Conservation (phyloP, 2,329 filamentous ascomycete species). For the Chaetomiaceae sp. region DNA sequence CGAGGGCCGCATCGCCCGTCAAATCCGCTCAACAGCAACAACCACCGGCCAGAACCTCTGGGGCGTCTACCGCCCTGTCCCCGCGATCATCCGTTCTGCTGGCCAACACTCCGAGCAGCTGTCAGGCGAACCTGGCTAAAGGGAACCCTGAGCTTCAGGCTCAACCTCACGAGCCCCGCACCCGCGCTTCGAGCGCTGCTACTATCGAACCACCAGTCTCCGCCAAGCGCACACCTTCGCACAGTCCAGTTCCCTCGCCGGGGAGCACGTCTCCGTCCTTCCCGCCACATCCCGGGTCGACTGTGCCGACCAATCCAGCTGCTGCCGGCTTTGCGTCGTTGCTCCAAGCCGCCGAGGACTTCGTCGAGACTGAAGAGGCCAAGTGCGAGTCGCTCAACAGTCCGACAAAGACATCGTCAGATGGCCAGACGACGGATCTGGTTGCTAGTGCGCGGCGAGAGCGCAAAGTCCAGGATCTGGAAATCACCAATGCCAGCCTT, state of each 20-base stretch:
- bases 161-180: constrained; percentile 25
- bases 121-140: constrained; percentile 32
- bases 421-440: constrained; percentile 63
- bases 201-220: constrained; percentile 33
- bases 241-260: constrained; percentile 28
- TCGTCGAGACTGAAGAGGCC: constrained; percentile 32
- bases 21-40: constrained; percentile 39
- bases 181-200: constrained; percentile 32
- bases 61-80: constrained; percentile 6
- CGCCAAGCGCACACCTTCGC: constrained; percentile 32
- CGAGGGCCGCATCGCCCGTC: constrained; percentile 46
- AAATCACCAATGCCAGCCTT: constrained; percentile 93
- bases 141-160: constrained; percentile 38
- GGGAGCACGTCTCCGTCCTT: constrained; percentile 34
- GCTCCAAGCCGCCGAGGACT: constrained; percentile 49
- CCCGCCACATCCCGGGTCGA: constrained; percentile 34
- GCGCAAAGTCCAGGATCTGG: constrained; percentile 89
- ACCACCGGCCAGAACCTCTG: constrained; percentile 15
- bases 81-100: constrained; percentile 22
- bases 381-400: constrained; percentile 36
- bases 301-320: constrained; percentile 15
- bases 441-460: constrained; percentile 86
- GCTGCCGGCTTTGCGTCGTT: constrained; percentile 45
- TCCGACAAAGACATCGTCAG: constrained; percentile 50
- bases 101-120: constrained; percentile 10